Base-by-base conservation (phyloP, 2,329 filamentous ascomycete genomes). In the Pseudocercospora musae region DNA sequence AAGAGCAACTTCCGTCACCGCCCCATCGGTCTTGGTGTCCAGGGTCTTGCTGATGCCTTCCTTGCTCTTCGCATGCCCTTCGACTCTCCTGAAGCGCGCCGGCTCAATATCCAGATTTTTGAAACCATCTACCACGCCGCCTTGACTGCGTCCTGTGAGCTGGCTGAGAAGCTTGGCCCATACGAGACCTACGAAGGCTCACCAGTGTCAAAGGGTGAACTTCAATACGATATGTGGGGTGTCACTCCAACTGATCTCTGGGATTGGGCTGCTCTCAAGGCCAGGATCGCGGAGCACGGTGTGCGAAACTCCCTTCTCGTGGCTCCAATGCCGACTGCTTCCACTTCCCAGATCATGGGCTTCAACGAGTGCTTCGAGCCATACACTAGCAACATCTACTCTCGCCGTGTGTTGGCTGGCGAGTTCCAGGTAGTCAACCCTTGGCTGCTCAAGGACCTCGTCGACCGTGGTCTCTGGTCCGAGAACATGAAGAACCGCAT, bases 401-500 rank as follows among this genome's bases (percentile, higher is more conserved):
- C 94, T 71, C 94, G 95, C 68, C 94, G 95, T 84, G 95, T 99
- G 60, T 84, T 99, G 72, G 95, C 95, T 70, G 95, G 95, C 72
- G 95, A 99, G 79, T 99, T 99, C 87, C 95, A 99, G 81, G 92
- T 99, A 59, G 95, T 99, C 78, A 99, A 99, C 83, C 95, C 95
- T 57, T 99, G 95, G 95, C 81, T 99, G 66, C 87, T 99, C 65
- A 97, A 96, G 84, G 95, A 99, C 73, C 87, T 99, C 29, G 95
- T 99, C 70, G 95, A 99, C 75, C 91, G 97, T 82, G 95, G 95
- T 65, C 85, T 99, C 49, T 99, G 95, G 95, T 97, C 94, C 53
- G 94, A 99, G 80, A 92, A 92, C 82, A 99, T 99, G 95, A 99
- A 99, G 89, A 99, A 99, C 84, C 92, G 95, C 72, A 99, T 99